Evolutionary conservation across 202 grass and related monocot genomes (phyloP), one percentile per base, ranked within the genome.

Genomic region (Thinopyrum obtusiflorum): DNA sequence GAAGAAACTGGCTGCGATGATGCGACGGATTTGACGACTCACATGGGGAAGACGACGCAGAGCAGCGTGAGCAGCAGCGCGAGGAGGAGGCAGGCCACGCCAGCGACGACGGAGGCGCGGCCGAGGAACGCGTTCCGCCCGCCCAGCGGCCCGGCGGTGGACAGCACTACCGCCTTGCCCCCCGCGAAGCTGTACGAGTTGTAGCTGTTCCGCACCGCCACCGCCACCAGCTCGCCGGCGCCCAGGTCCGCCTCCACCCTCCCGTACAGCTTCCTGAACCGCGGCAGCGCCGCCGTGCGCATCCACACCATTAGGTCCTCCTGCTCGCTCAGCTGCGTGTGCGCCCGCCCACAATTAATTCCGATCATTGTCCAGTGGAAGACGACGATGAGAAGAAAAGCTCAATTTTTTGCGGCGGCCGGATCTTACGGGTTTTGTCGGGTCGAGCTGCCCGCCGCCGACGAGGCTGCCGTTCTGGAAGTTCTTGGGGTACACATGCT

Each of bases 291-390:
- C 14, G 88, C 93, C 1, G 86, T 90, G 1, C 90, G 77, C 93
- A 92, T 94, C 93, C 93, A 94, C 26, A 94, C 93, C n/a, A 94
- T 92, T 57, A 94, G 80, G 9, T 94, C 86, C 35, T 92, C 90
- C 62, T 94, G 93, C 57, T 90, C 23, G 32, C 83, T 92, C 80
- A 94, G 78, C 90, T 94, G 86, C 44, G n/a, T n/a, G n/a, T n/a
- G n/a, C n/a, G n/a, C n/a, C n/a, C n/a, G n/a, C n/a, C n/a, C n/a
- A n/a, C n/a, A n/a, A n/a, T n/a, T n/a, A n/a, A n/a, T n/a, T n/a
- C n/a, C n/a, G n/a, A n/a, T n/a, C n/a, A n/a, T n/a, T n/a, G n/a
- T n/a, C n/a, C n/a, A n/a, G n/a, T n/a, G n/a, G n/a, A n/a, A n/a
- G n/a, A n/a, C n/a, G n/a, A n/a, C n/a, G n/a, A n/a, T n/a, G n/a